Evolutionary conservation across 2,329 filamentous ascomycete genomes (phyloP), one percentile per base, ranked within the genome.

Genomic region (Curvularia hawaiiensis): DNA sequence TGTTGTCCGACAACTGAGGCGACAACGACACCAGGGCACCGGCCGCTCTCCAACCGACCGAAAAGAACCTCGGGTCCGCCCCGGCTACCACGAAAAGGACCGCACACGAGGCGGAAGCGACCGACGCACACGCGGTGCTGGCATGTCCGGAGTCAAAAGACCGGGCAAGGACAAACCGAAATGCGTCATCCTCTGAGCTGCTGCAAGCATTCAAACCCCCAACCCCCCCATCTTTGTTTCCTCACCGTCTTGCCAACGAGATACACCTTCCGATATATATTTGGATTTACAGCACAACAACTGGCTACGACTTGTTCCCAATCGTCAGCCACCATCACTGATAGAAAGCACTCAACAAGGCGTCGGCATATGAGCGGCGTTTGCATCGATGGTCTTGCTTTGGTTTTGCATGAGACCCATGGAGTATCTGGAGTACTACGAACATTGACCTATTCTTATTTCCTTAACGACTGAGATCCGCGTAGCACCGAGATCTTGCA

Each of bases 1-100:
- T 73, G 95, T 99, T 8, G 95, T 98, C 53, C 84, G 95, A 66
- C 91, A 95, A 76, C 82, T 99, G 64, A 88, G 95, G 67, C 87
- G 90, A 69, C 92, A 97, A 78, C 85, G 91, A 70, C 88, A 91
- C 57, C 69, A 73, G 44, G 68, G 69, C 43, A 58, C 53, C 14
- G 64, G 68, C 31, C 67, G 67, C 28, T 50, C 58, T 26, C 59
- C 56, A 7, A 52, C 61, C 3, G 67, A 69, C 49, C 56, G 61
- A 41, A 58, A 61, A 60, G 53, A 55, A 28, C 33, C 61, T 43
- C 62, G 65, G 35, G 52, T 45, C 47, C 60, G 56, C 44, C 59
- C 54, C 18, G 55, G 58, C 35, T 61, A 58, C 28, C 49, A 63
- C 55, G 55, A 66, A 18, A 62, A 69, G 31, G 65, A 66, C 43